These are phyloP conservation scores for Eucalyptus shirleyi DNA, from an alignment of 345 rosid genomes.

Conservation along the genomic window DNA sequence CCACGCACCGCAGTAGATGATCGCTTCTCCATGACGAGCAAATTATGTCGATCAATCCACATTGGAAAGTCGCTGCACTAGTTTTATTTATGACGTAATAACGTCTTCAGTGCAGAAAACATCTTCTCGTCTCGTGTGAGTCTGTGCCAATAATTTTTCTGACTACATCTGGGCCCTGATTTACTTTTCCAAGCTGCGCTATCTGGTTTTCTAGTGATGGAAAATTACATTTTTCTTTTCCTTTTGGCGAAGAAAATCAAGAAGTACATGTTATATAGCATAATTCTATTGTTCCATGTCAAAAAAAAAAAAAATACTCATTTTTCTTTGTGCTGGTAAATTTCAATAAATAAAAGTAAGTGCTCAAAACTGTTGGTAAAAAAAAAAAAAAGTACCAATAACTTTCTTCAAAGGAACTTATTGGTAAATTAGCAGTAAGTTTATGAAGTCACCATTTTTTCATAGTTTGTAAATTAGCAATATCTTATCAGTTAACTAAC, in stretches of 20 bases:
- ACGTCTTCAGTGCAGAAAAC: neutral
- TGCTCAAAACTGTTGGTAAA: neutral
- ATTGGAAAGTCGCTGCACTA: neutral
- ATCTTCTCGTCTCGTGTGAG: neutral
- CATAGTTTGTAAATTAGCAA: neutral
- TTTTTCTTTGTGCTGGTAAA: neutral
- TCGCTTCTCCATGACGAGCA: neutral
- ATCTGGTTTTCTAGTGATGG: neutral
- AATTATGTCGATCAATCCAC: neutral
- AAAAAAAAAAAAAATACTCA: too few relatives aligned
- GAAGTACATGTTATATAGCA: neutral
- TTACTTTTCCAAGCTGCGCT: neutral
- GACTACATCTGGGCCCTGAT: neutral
- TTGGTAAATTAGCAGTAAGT: neutral
- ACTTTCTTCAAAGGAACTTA: neutral
- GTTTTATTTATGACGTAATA: neutral
- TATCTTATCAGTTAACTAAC: too few relatives aligned
- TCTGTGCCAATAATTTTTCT: neutral
- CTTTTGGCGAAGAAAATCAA: neutral
- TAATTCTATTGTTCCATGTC: neutral
- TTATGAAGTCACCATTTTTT: neutral
- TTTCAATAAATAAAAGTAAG: too few relatives aligned
- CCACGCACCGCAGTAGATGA: neutral
- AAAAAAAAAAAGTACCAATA: neutral
- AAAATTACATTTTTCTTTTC: neutral